A percentile compares a stretch with the other conserved stretches of the same genome.
Conservation (phyloP, 306 rosid genomes). For the Pterocarpus macrocarpus region DNA sequence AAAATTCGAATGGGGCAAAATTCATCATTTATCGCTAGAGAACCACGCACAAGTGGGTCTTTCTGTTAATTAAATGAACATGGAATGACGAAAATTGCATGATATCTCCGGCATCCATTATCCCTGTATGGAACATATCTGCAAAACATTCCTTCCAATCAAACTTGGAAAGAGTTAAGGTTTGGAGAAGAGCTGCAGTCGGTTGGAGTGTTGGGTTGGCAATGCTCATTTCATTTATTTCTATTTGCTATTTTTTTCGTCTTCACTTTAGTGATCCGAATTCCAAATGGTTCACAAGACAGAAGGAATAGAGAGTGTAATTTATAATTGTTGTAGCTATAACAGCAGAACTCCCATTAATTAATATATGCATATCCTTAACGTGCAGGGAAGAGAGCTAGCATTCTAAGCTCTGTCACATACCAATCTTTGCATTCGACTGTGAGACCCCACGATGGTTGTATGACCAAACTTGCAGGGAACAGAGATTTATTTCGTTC, state of each 20-base stretch:
- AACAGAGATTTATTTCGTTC: conserved; percentile 21
- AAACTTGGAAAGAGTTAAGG: conserved; percentile 35
- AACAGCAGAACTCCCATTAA: neutral
- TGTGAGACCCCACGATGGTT: conserved; percentile 30
- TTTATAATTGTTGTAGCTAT: conserved; percentile 8
- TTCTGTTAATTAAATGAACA: conserved; percentile 22
- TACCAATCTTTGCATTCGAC: conserved; percentile 29
- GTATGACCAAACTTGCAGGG: conserved; percentile 21
- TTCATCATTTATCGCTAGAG: neutral
- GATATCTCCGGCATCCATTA: neutral
- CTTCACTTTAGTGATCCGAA: neutral
- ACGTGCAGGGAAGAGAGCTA: conserved; percentile 25
- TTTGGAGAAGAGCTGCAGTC: neutral
- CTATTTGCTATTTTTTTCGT: neutral
- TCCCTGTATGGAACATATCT: neutral
- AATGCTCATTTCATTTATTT: conserved; percentile 25
- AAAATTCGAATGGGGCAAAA: conserved; percentile 6
- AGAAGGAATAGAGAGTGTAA: conserved; percentile 32
- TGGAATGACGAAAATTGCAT: conserved; percentile 1
- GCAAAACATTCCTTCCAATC: neutral
- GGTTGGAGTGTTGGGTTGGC: neutral
- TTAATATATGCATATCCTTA: neutral
- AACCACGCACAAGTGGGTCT: neutral
- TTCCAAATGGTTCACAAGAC: conserved; percentile 21
- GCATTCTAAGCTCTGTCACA: conserved; percentile 15